Percentiles rank a stretch among this genome's conserved stretches.
phyloP scores from a whole-genome alignment of 192 early-diverging fungal genomes.

The Radiomyces spectabilis region DNA sequence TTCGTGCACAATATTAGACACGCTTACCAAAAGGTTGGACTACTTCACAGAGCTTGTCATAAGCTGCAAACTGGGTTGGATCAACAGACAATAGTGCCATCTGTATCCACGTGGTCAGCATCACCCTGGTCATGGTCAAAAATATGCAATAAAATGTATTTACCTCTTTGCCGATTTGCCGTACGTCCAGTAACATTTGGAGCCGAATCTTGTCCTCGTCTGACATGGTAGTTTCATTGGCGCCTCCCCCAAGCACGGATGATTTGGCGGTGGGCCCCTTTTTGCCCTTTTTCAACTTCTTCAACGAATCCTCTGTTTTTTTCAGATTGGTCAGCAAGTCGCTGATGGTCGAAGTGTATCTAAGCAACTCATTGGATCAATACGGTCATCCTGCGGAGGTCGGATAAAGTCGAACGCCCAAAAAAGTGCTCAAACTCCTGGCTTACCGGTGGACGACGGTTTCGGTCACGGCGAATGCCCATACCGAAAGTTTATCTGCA shows the following conservation, averaged over 20 bases:
- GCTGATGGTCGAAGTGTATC: conserved; percentile 24
- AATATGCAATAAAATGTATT: no score
- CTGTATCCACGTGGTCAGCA: no score
- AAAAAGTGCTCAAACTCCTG: no score
- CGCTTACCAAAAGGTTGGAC: background rate
- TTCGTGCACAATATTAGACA: no score
- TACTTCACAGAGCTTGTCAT: background rate
- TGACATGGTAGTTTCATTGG: conserved; percentile 25
- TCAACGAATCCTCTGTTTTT: conserved; percentile 38
- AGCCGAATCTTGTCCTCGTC: conserved; percentile 51
- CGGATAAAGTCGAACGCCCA: no score
- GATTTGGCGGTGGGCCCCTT: conserved; percentile 6
- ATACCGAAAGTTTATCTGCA: conserved; percentile 10
- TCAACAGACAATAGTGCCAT: no score
- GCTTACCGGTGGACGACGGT: conserved; percentile 36
- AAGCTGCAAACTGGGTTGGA: background rate
- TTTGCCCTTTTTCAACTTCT: conserved; percentile 27
- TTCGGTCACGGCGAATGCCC: conserved; percentile 25
- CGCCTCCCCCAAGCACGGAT: background rate
- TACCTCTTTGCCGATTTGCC: conserved; percentile 44
- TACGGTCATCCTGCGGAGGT: no score
- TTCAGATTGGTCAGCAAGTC: conserved; percentile 31
- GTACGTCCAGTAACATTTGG: conserved; percentile 46
- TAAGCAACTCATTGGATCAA: no score
- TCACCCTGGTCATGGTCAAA: no score